phyloP scores from a whole-genome alignment of 1,284 basidiomycete genomes.

The Naganishia sp. region DNA sequence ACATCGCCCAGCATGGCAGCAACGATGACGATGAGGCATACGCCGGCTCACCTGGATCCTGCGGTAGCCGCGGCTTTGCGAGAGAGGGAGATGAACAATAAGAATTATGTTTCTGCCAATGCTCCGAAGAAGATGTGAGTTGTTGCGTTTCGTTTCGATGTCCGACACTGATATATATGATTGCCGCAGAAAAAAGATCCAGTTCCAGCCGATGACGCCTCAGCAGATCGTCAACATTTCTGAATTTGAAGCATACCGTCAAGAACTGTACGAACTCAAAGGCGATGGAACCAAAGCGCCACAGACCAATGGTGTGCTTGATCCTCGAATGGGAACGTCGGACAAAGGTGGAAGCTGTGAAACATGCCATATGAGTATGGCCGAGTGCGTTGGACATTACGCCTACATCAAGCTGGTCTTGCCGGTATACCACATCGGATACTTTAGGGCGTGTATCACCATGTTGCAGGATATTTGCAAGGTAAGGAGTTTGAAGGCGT shows the following conservation, averaged over 20 bases:
- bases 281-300: slow-evolving; percentile 61
- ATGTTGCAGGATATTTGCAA: slow-evolving; percentile 97
- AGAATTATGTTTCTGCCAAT: slow-evolving; percentile 81
- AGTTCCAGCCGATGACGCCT: slow-evolving; percentile 86
- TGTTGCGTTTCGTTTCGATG: not conserved
- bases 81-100: slow-evolving; percentile 47
- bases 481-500: slow-evolving; percentile 55
- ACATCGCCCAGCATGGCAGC: not conserved
- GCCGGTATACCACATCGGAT: slow-evolving; percentile 97
- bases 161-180: slow-evolving; percentile 13
- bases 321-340: slow-evolving; percentile 90
- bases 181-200: slow-evolving; percentile 75
- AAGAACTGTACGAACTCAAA: slow-evolving; percentile 75
- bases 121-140: slow-evolving; percentile 89
- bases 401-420: slow-evolving; percentile 95
- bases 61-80: slow-evolving; percentile 13
- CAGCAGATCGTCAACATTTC: slow-evolving; percentile 92
- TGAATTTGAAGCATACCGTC: slow-evolving; percentile 89
- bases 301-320: slow-evolving; percentile 87
- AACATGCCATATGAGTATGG: slow-evolving; percentile 88
- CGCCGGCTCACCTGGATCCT: slow-evolving; percentile 19
- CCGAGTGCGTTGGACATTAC: slow-evolving; percentile 97
- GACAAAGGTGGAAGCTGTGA: slow-evolving; percentile 91
- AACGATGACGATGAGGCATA: slow-evolving; percentile 19
- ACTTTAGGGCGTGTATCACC: slow-evolving; percentile 91